Percentiles rank a stretch among this genome's conserved stretches.
Conservation (phyloP, 257 asterid genomes). For the Nicotiana obtusifolia region DNA sequence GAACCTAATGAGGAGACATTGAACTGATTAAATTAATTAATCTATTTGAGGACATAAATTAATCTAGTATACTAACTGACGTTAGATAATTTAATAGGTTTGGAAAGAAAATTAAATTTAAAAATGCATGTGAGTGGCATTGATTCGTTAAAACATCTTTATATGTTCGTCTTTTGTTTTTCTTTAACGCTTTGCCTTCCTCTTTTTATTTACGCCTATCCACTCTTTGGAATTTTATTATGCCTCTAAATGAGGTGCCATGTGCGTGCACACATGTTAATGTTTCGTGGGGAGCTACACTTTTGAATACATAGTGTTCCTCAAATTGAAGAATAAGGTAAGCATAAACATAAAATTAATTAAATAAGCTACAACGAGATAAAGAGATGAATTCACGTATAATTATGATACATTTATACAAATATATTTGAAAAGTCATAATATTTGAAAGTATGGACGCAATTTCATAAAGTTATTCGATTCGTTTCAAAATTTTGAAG, state of each 20-base stretch:
- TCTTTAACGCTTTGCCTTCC: neutral
- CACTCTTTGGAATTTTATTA: neutral
- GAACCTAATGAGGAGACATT: neutral
- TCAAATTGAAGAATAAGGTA: neutral
- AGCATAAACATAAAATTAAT: neutral
- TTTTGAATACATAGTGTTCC: neutral
- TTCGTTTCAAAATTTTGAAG: too few species aligned
- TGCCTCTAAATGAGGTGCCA: neutral
- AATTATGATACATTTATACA: too few species aligned
- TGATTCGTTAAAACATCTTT: neutral
- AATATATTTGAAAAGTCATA: too few species aligned
- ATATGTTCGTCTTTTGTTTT: neutral
- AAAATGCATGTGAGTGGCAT: neutral
- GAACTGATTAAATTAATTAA: neutral
- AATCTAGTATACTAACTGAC: neutral
- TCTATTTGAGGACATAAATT: neutral
- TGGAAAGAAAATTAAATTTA: neutral
- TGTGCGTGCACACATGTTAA: slow-evolving; percentile 9
- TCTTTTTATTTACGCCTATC: neutral
- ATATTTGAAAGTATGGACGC: too few species aligned
- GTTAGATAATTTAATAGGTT: neutral
- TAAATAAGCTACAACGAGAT: neutral
- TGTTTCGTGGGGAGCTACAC: neutral
- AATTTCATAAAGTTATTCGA: too few species aligned
- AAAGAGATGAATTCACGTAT: too few species aligned